Base-by-base conservation (phyloP, 176 grass and related monocot species). In the Eragrostis curvula region DNA sequence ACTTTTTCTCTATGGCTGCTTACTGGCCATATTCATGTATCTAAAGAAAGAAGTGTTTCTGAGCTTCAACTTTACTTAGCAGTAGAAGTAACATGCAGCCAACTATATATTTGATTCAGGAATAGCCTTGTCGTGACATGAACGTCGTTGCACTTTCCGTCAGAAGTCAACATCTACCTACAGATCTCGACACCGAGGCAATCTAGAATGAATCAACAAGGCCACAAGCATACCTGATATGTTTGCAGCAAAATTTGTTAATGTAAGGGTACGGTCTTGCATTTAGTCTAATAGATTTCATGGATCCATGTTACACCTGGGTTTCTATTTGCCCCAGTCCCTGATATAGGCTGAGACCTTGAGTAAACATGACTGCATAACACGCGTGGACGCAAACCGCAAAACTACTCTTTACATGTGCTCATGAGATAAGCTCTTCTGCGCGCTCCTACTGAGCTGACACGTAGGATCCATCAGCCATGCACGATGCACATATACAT, bases 81-180 rank as follows among this genome's bases (percentile, higher is more conserved):
- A 12, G 12, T 3, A 36, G 32, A 36, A 29, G 14, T 57, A 57
- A n/a, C 78, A 69, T 70, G 78, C 77, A 27, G 9, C 25, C 30
- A 43, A 9, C 56, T 48, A n/a, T n/a, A n/a, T n/a, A 55, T 24
- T 25, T 42, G 16, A 55, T 39, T 23, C 32, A 28, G 11, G 25
- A 36, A 5, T 39, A 28, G 23, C 45, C 20, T 46, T 75, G 49
- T 76, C 44, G 48, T 28, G 3, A 57, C 61, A 84, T 57, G 30
- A 57, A 46, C 17, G 44, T 24, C 17, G 44, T 24, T 68, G 18
- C 63, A 58, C 7, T 6, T 9, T 17, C 2, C 15, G 3, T 1
- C 53, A n/a, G 16, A 83, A 64, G 60, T 75, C 71, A 83, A 74
- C 9, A 43, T 23, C 30, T 55, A 68, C 8, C 3, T 8, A 64